Base-by-base conservation (phyloP, 1,284 basidiomycete species). In the Trichosporon sp. region DNA sequence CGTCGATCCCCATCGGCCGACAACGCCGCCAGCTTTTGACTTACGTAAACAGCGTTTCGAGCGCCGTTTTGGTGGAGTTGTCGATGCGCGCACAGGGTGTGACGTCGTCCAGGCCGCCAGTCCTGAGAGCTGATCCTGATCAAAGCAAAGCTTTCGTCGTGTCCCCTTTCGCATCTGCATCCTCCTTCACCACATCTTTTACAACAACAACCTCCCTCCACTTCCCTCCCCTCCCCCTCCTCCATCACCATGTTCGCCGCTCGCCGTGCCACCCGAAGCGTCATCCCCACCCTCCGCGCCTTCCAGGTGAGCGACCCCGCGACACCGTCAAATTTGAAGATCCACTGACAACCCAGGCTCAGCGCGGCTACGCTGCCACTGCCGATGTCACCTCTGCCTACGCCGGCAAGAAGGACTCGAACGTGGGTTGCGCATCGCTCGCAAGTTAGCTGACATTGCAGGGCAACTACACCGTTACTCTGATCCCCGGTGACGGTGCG, bases 361-460 rank as follows among this genome's bases (percentile, higher is more conserved):
- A 77, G 73, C 76, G 76, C 34, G 68, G 72, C 35, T 77, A 76
- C 74, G 74, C 78, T 70, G 80, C 81, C 64, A 51, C 78, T 69
- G 56, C 56, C 56, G 56, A 60, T 31, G 80, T 83, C 63, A 94
- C 92, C 66, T 91, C 92, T 77, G 89, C 89, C 74, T 96, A 93
- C 85, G 88, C 91, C 83, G 92, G 91, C 72, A 88, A 92, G 86
- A 95, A 95, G 86, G 90, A 89, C 78, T 84, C 88, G 78, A 90
- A 92, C 82, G 93, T 95, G 79, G 83, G 91, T 85, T 85, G 42
- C 65, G 60, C 44, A 31, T 27, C 35, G 34, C 56, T 62, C n/a
- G 51, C n/a, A 51, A 21, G 9, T 56, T 62, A 38, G 31, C 51
- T 65, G 21, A 60, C 32, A 18, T 66, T 66, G 31, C 78, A 95